A percentile compares a stretch with the other conserved stretches of the same genome.
Conservation (phyloP, 805 yeast genomes). For the Yarrowia sp. region DNA sequence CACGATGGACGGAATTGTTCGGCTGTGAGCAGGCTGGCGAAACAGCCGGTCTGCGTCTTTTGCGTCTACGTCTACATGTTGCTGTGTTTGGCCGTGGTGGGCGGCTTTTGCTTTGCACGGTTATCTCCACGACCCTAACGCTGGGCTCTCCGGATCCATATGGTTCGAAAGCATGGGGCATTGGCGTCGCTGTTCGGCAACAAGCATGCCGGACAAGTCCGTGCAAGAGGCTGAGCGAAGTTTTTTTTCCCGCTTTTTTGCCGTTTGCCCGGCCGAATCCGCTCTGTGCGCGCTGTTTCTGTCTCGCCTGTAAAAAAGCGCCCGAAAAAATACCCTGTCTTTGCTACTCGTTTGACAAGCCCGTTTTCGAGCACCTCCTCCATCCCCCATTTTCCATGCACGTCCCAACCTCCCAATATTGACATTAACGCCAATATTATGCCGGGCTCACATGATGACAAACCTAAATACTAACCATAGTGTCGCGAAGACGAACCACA, state of each 20-base stretch:
- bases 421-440: conserved; percentile 9
- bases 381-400: conserved; percentile 4
- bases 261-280: no score
- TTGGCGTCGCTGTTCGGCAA: conserved; percentile 3
- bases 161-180: conserved; percentile 7
- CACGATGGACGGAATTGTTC: no score
- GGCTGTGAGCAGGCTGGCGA: no score
- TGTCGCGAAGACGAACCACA: conserved; percentile 23
- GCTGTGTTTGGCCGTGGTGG: not conserved
- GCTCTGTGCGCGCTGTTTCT: no score
- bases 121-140: not conserved
- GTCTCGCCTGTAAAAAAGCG: no score
- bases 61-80: not conserved
- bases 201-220: not conserved
- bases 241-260: not conserved
- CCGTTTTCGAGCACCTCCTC: not conserved
- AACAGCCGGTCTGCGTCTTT: no score
- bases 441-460: not conserved
- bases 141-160: not conserved
- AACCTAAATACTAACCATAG: conserved; percentile 14
- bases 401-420: conserved; percentile 22
- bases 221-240: not conserved
- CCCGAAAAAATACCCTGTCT: not conserved
- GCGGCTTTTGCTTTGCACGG: not conserved
- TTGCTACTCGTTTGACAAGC: not conserved